Evolutionary conservation across 1,284 basidiomycete species (phyloP), one percentile per base, ranked within the genome.

Genomic region (Microstroma glucosiphilum): DNA sequence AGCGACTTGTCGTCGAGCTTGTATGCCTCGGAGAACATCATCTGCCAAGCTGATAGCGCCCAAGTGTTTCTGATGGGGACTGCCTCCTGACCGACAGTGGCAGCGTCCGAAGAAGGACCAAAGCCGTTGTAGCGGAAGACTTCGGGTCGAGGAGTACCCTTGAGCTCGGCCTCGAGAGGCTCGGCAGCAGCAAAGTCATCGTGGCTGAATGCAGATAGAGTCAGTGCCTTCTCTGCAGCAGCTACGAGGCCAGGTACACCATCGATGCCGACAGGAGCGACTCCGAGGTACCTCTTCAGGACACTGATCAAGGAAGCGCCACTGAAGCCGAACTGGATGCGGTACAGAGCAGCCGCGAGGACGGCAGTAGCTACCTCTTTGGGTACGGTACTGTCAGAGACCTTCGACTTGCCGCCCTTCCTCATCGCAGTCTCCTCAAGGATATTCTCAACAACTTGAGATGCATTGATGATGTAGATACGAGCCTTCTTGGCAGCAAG

Each of bases 11-110:
- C 56, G 26, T 76, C 61, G 51, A 70, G 65, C 13, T 64, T 69
- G 68, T 79, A 79, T 15, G 76, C 76, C 71, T 79, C 77, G n/a
- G 69, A 67, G 69, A 78, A 79, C 59, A 79, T 66, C 51, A 71
- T 61, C 69, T 79, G 73, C 77, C 75, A 78, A 37, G 77, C 77
- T 13, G 76, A 68, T 55, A 75, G 67, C 6, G 76, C 72, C 74
- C 73, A 78, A 17, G 76, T 71, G 54, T 65, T 67, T 46, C 76
- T 70, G 49, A 63, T 60, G 26, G 69, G 62, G 40, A 66, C 57
- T 13, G 60, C 62, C 64, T 72, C 69, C 11, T 68, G 54, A 23
- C 64, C 69, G 48, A 68, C 68, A n/a, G 63, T 60, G 30, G 68
- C 69, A 30, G 73, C 69, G 23, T 58, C 56, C 1, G 42, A 42